Evolutionary conservation across 1,284 basidiomycete genomes (phyloP).

Genomic region (Rhodotorula sp.): DNA sequence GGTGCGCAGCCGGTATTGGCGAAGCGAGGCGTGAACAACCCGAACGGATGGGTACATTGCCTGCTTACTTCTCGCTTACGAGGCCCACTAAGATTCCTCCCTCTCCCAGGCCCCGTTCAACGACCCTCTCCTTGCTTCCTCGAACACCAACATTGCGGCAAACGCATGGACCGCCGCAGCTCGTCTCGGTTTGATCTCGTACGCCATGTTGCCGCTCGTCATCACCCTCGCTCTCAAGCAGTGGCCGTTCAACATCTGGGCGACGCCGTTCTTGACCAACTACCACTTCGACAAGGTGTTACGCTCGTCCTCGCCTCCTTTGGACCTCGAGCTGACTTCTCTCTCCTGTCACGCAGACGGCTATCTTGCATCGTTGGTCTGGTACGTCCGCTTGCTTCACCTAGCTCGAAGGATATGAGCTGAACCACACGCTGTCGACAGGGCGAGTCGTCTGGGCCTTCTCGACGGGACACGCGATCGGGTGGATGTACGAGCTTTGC

Average conservation of each 20-base stretch:
- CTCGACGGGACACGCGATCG: conserved; percentile 63
- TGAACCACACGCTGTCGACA: conserved; percentile 54
- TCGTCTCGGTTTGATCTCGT: conserved; percentile 71
- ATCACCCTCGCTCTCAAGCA: conserved; percentile 76
- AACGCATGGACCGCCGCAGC: conserved; percentile 74
- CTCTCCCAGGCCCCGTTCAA: conserved; percentile 31
- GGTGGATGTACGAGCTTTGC: conserved; percentile 76
- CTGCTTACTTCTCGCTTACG: neutral
- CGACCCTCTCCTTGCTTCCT: conserved; percentile 44
- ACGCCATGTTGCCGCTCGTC: conserved; percentile 71
- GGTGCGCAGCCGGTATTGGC: neutral
- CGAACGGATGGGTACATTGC: conserved; percentile 27
- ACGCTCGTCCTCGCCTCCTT: conserved; percentile 51
- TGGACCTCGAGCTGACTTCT: neutral
- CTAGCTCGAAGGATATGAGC: neutral
- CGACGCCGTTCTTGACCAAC: conserved; percentile 66
- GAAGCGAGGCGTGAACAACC: conserved; percentile 30
- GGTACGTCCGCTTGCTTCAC: neutral
- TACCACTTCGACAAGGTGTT: conserved; percentile 74
- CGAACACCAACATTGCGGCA: conserved; percentile 65
- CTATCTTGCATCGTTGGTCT: conserved; percentile 39
- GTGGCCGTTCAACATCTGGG: conserved; percentile 74
- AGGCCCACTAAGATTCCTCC: neutral
- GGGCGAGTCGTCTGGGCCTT: conserved; percentile 73
- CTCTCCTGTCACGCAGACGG: conserved; percentile 20